Evolutionary conservation across 164 flowering plant genomes (phyloP).

Genomic region (Sedum album): DNA sequence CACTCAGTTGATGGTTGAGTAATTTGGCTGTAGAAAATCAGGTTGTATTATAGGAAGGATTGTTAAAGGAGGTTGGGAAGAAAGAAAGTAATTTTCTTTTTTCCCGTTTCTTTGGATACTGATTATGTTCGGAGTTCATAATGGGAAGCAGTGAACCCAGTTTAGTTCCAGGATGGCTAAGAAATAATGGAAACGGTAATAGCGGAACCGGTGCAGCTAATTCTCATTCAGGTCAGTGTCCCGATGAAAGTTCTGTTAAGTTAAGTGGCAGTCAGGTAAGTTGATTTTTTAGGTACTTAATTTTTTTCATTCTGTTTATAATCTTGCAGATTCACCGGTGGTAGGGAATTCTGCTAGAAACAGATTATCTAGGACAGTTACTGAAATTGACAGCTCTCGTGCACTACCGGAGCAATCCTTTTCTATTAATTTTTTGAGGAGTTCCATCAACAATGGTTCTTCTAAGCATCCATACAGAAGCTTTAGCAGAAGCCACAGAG

Average conservation of each 20-base stretch:
- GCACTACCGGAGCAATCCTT: slow-evolving; percentile 36
- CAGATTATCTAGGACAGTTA: slow-evolving; percentile 23
- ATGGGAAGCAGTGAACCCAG: slow-evolving; percentile 27
- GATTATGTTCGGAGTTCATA: slow-evolving; percentile 18
- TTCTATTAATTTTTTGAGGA: slow-evolving; percentile 45
- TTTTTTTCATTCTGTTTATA: background rate
- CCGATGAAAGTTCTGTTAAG: background rate
- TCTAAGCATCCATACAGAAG: slow-evolving; percentile 61
- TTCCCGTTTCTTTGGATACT: background rate
- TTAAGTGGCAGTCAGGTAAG: background rate
- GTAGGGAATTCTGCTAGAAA: slow-evolving; percentile 2
- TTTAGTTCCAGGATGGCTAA: slow-evolving; percentile 27
- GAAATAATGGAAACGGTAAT: slow-evolving; percentile 15
- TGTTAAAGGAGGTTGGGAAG: background rate
- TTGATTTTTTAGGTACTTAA: background rate
- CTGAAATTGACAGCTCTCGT: slow-evolving; percentile 45
- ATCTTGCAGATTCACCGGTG: background rate
- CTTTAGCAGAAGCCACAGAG: slow-evolving; percentile 61
- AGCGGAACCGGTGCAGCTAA: slow-evolving; percentile 15
- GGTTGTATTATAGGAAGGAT: background rate
- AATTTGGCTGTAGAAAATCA: background rate
- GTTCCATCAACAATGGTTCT: slow-evolving; percentile 57
- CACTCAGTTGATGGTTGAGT: background rate
- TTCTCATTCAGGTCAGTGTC: slow-evolving; percentile 25
- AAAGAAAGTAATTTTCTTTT: background rate